phyloP scores from a whole-genome alignment of 2,329 filamentous ascomycete species.

The Pestalotiopsis sp. region DNA sequence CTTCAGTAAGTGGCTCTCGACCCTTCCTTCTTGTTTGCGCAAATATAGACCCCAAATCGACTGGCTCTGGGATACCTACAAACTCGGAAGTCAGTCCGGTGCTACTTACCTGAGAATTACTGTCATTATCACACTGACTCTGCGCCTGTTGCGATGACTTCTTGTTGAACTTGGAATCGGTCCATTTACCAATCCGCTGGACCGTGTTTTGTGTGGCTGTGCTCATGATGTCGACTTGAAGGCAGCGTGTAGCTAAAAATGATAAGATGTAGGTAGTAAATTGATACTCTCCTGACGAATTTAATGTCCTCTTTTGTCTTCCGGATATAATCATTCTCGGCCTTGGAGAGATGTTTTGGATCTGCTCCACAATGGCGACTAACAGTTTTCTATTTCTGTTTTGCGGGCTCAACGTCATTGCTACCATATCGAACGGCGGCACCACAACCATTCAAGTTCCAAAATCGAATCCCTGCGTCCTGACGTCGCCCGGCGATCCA shows the following conservation, averaged over 20 bases:
- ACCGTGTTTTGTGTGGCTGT: background rate
- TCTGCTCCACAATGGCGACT: no score
- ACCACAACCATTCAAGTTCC: background rate
- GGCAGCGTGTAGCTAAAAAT: background rate
- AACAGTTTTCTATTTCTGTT: background rate
- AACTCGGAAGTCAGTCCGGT: no score
- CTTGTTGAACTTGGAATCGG: background rate
- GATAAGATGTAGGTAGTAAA: background rate
- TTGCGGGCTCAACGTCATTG: background rate
- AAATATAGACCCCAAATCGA: no score
- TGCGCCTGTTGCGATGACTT: background rate
- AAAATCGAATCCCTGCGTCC: background rate
- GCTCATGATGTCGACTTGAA: background rate
- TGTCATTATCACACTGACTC: background rate
- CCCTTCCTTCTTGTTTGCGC: background rate
- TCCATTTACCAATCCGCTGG: slow-evolving; percentile 8
- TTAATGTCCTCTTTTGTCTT: no score
- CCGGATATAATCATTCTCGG: no score
- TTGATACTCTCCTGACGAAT: no score
- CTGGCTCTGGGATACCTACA: no score
- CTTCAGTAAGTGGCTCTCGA: background rate
- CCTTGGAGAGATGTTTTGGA: no score
- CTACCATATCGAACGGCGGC: background rate
- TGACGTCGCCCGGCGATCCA: background rate
- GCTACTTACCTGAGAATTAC: background rate